Conservation (phyloP, 1,284 basidiomycete species). For the Trichosporon ovoides region DNA sequence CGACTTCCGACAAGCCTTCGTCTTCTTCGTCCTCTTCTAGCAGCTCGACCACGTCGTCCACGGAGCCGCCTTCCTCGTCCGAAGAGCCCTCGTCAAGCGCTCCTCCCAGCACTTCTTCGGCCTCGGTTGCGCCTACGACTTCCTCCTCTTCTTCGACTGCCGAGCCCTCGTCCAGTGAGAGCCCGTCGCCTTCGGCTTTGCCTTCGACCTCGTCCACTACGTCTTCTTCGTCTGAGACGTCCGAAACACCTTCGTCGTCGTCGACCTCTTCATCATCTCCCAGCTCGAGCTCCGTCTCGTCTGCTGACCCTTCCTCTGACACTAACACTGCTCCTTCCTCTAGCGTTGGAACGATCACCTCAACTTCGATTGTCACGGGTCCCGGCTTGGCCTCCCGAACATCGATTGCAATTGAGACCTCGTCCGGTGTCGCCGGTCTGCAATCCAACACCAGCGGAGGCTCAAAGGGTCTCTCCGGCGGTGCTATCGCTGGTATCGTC, state of each 20-base stretch:
- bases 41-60: neutral
- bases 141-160: neutral
- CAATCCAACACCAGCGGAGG: neutral
- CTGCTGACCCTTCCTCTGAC: neutral
- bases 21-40: neutral
- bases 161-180: neutral
- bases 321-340: neutral
- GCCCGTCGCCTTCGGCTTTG: neutral
- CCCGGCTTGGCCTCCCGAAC: neutral
- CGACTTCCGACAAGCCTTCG: neutral
- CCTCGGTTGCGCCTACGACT: neutral
- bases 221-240: neutral
- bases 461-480: slow-evolving; percentile 7
- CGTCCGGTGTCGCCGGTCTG: neutral
- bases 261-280: neutral
- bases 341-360: neutral
- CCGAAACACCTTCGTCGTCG: neutral
- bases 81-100: neutral
- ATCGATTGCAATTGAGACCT: neutral
- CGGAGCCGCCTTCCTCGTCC: neutral
- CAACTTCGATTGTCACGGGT: neutral
- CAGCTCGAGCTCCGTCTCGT: neutral
- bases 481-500: slow-evolving; percentile 40
- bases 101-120: neutral
- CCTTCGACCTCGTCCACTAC: neutral